phyloP scores from a whole-genome alignment of 768 basidiomycete species.

The Pleurotus tuoliensis region DNA sequence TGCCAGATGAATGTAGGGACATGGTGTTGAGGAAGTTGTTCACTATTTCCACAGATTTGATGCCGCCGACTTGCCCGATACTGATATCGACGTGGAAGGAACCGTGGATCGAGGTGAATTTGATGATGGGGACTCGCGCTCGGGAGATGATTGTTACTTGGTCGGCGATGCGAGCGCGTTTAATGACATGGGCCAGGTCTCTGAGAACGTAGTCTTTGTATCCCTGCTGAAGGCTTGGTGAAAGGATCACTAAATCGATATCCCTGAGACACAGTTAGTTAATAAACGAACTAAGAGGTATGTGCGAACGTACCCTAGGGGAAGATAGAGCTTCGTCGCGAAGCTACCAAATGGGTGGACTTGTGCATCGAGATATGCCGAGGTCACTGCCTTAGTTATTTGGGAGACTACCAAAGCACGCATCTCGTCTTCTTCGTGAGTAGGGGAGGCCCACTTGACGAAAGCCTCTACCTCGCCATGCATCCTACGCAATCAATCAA shows the following conservation, averaged over 20 bases:
- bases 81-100: slow-evolving; percentile 90
- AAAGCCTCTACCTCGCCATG: slow-evolving; percentile 86
- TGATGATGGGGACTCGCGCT: slow-evolving; percentile 96
- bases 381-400: slow-evolving; percentile 61
- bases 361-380: slow-evolving; percentile 73
- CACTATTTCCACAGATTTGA: slow-evolving; percentile 75
- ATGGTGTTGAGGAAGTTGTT: slow-evolving; percentile 74
- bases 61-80: slow-evolving; percentile 85
- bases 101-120: slow-evolving; percentile 82
- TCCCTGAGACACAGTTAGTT: slow-evolving; percentile 50
- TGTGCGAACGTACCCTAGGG: slow-evolving; percentile 66
- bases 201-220: slow-evolving; percentile 69
- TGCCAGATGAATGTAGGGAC: slow-evolving; percentile 28
- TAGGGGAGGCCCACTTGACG: slow-evolving; percentile 83
- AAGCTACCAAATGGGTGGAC: slow-evolving; percentile 91
- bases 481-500: slow-evolving; percentile 46
- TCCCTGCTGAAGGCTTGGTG: slow-evolving; percentile 65
- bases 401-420: slow-evolving; percentile 68
- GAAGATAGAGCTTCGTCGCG: slow-evolving; percentile 91
- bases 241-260: slow-evolving; percentile 92
- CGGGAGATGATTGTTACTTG: slow-evolving; percentile 85
- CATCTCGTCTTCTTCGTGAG: slow-evolving; percentile 79
- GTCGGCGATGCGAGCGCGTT: slow-evolving; percentile 65
- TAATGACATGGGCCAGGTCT: slow-evolving; percentile 74
- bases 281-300: background rate